Base-by-base conservation (phyloP, 2,329 filamentous ascomycete genomes). In the Pseudocercospora fuligena region DNA sequence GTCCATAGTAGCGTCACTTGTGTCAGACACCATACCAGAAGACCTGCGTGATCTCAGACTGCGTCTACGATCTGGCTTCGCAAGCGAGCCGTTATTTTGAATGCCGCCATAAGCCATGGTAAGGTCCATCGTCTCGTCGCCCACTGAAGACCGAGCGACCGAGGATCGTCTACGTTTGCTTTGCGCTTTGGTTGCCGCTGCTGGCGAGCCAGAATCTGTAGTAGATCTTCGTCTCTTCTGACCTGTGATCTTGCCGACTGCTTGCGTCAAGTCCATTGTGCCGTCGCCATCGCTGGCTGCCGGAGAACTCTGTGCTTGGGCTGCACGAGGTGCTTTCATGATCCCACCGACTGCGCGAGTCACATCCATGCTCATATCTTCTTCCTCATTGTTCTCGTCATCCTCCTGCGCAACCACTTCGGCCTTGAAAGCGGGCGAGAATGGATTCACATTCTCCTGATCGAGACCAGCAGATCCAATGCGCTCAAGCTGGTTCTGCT, bases 291-390 rank as follows among this genome's bases (percentile, higher is more conserved):
- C 80, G 25, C 66, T 66, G 12, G 56, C 33, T 21, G 75, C 67
- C 1, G 76, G 77, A 16, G 82, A 80, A 67, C 77, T 78, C 43
- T 77, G 75, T 3, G 72, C 72, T 70, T 75, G 59, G 74, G 69
- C 58, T 40, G 54, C 54, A 51, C 71, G 62, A 59, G 78, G 73
- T 33, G 79, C 83, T 5, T 85, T 81, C 21, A 97, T 79, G 62
- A 98, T 97, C 2, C 90, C 87, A 8, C 94, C 94, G 61, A 97
- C 84, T 8, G 88, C 92, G 63, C 88, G 88, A 1, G 94, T 97
- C 7, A 97, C 92, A 73, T 98, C 94, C 94, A 98, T 97, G 23
- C 92, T 95, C 84, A 96, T 89, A 46, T 94, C 92, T 12, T 83
- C 82, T 12, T 85, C 83, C 60, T 83, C 80, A 66, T 78, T 78